Conservation (phyloP, 345 rosid genomes). For the Corymbia maculata region DNA sequence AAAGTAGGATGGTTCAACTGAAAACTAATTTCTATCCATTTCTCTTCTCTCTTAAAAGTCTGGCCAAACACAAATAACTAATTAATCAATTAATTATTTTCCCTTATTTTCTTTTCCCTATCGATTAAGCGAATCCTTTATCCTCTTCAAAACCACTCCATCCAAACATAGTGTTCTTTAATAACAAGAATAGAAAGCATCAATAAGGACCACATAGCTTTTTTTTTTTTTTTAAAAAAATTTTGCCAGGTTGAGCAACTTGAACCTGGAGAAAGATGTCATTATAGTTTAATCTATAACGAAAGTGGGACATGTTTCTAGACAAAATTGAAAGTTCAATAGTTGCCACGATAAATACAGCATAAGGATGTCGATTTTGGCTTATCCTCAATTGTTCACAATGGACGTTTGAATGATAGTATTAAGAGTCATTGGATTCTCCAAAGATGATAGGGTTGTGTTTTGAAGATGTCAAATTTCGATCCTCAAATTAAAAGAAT, state of each 20-base stretch:
- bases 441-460: not conserved
- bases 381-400: not conserved
- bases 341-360: not conserved
- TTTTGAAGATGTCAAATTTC: not conserved
- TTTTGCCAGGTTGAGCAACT: not conserved
- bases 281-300: not conserved
- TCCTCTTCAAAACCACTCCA: not conserved
- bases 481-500: not conserved
- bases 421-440: no score
- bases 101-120: not conserved
- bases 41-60: not conserved
- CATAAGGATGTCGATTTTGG: not conserved
- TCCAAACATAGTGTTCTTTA: not conserved
- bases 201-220: not conserved
- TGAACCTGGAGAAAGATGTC: not conserved
- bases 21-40: not conserved
- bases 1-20: not conserved
- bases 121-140: not conserved
- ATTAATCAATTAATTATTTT: no score
- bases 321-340: not conserved
- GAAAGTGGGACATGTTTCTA: not conserved
- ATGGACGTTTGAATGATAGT: not conserved
- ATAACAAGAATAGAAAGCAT: not conserved
- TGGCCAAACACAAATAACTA: no score
- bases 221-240: not conserved